Conservation (phyloP, 441 rosid genomes). For the Brassica balearica region DNA sequence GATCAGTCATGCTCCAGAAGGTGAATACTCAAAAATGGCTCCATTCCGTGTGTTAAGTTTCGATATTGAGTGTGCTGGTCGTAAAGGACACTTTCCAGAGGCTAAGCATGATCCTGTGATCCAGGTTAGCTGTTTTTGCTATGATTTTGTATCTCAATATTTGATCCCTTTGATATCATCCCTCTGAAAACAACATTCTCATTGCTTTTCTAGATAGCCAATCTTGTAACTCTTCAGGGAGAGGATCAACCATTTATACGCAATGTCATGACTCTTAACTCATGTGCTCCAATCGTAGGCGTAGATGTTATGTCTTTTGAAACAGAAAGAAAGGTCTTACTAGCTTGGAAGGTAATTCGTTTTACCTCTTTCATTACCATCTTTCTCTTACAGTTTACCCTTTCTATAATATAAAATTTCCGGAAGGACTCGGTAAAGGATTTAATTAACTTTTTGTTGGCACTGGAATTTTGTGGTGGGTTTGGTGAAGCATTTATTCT, state of each 20-base stretch:
- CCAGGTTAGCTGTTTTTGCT: slow-evolving; percentile 64
- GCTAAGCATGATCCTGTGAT: slow-evolving; percentile 97
- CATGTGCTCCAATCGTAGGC: slow-evolving; percentile 94
- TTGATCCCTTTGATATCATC: background rate
- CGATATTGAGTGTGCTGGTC: slow-evolving; percentile 99
- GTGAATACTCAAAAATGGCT: slow-evolving; percentile 97
- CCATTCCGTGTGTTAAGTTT: slow-evolving; percentile 97
- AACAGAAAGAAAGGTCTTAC: slow-evolving; percentile 84
- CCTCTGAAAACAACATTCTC: slow-evolving; percentile 29
- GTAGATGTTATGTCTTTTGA: slow-evolving; percentile 94
- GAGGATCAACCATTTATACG: slow-evolving; percentile 87
- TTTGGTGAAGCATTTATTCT: slow-evolving; percentile 24
- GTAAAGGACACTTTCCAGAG: slow-evolving; percentile 99
- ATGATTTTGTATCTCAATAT: slow-evolving; percentile 16
- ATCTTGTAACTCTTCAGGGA: slow-evolving; percentile 94
- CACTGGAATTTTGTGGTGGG: slow-evolving; percentile 32
- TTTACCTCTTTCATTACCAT: slow-evolving; percentile 30
- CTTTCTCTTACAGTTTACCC: slow-evolving; percentile 5
- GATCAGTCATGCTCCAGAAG: slow-evolving; percentile 91
- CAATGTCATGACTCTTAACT: slow-evolving; percentile 94
- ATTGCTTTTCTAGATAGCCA: slow-evolving; percentile 76
- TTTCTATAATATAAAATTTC: background rate
- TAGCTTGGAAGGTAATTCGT: slow-evolving; percentile 94
- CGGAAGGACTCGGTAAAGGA: slow-evolving; percentile 7
- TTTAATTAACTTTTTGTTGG: slow-evolving; percentile 26